Evolutionary conservation across 2,329 filamentous ascomycete genomes (phyloP).

Genomic region (Penicillium italicum): DNA sequence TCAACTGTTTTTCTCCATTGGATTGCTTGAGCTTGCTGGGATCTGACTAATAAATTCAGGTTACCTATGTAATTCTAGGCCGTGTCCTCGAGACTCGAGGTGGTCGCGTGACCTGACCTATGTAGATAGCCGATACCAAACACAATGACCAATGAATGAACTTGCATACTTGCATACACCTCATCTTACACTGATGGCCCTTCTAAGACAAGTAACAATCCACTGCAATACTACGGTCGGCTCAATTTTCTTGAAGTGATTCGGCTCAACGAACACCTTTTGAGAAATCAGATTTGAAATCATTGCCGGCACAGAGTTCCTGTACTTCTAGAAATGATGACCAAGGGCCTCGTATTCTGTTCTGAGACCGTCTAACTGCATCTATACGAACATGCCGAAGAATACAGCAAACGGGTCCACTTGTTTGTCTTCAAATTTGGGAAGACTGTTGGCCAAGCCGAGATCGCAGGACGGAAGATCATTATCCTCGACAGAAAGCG

Average conservation of each 20-base stretch:
- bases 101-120: not conserved
- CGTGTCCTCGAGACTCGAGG: not conserved
- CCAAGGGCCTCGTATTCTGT: not conserved
- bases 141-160: not conserved
- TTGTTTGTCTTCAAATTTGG: not conserved
- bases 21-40: not conserved
- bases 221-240: not conserved
- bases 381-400: not conserved
- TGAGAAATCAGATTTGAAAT: not conserved
- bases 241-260: not conserved
- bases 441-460: not conserved
- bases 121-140: not conserved
- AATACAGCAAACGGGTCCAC: not conserved
- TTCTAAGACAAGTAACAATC: not conserved
- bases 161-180: not conserved
- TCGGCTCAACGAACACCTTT: not conserved
- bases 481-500: not conserved
- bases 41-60: not conserved
- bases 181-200: not conserved
- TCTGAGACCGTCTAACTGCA: not conserved
- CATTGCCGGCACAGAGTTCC: not conserved
- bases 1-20: not conserved
- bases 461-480: not conserved
- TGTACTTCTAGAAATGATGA: not conserved
- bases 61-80: not conserved